Evolutionary conservation across 805 yeast species (phyloP).

Genomic region (Saturnispora bothae): DNA sequence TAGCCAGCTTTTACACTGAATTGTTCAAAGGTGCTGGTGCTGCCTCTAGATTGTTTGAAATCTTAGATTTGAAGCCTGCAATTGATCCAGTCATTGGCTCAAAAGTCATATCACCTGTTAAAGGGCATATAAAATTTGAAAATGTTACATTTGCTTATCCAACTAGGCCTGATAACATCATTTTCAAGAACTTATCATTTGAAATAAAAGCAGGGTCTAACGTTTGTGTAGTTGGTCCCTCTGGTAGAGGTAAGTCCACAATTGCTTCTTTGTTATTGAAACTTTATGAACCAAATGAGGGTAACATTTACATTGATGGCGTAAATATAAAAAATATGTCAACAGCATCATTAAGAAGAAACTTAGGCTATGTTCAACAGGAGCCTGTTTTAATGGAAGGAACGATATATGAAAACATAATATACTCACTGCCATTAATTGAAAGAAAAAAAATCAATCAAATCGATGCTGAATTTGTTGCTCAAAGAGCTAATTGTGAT

Average conservation of each 20-base stretch:
- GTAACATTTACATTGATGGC: conserved; percentile 59
- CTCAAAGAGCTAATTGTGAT: conserved; percentile 63
- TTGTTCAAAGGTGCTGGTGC: conserved; percentile 97
- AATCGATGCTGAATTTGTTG: conserved; percentile 54
- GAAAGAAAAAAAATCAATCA: conserved; percentile 44
- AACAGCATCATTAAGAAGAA: conserved; percentile 60
- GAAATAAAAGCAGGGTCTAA: conserved; percentile 72
- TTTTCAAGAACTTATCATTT: conserved; percentile 56
- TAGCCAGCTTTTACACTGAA: conserved; percentile 86
- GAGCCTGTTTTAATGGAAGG: conserved; percentile 88
- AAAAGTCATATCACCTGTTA: conserved; percentile 28
- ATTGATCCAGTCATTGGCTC: conserved; percentile 60
- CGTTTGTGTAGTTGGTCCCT: conserved; percentile 90
- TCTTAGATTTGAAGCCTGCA: conserved; percentile 68
- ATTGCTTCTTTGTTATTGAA: conserved; percentile 70
- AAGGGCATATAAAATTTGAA: conserved; percentile 54
- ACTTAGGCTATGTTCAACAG: conserved; percentile 84
- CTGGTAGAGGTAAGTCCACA: conserved; percentile 93
- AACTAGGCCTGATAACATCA: conserved; percentile 62
- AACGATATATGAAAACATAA: conserved; percentile 75
- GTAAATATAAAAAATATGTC: conserved; percentile 59
- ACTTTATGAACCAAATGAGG: conserved; percentile 69
- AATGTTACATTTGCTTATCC: conserved; percentile 73
- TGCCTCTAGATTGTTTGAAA: conserved; percentile 81
- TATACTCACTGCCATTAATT: conserved; percentile 48